phyloP scores from a whole-genome alignment of 2,329 filamentous ascomycete species.

The Meredithiella fracta region DNA sequence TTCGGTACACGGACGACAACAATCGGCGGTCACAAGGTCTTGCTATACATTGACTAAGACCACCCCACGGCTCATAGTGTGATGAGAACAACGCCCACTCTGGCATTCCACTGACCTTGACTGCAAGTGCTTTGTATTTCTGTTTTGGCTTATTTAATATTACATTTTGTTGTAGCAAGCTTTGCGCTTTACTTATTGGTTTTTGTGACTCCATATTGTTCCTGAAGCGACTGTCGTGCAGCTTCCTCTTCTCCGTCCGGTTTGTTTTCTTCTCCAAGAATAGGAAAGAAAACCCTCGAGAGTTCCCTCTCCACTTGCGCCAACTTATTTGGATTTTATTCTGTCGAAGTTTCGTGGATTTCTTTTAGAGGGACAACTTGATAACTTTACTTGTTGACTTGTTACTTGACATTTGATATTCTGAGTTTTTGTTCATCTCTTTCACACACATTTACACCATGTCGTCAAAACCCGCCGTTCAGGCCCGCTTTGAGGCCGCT shows the following conservation, averaged over 20 bases:
- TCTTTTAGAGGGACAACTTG: not conserved
- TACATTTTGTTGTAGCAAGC: not conserved
- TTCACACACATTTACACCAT: not conserved
- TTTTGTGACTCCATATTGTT: not conserved
- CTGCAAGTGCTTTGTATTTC: too few relatives aligned
- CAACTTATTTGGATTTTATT: not conserved
- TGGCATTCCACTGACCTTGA: too few relatives aligned
- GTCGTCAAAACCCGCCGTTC: conserved; percentile 20
- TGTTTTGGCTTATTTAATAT: too few relatives aligned
- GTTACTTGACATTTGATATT: not conserved
- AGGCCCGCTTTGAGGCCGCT: conserved; percentile 58
- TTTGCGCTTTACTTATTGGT: not conserved
- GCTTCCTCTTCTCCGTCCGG: not conserved
- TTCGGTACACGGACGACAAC: not conserved
- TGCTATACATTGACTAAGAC: not conserved
- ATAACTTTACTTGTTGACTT: not conserved
- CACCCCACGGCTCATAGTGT: not conserved
- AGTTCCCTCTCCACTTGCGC: not conserved
- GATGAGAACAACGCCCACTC: not conserved
- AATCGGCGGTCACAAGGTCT: not conserved
- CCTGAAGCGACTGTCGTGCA: not conserved
- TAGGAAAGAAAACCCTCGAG: not conserved
- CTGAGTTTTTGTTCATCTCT: not conserved
- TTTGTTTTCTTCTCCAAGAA: not conserved
- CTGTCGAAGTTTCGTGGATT: not conserved